Evolutionary conservation across 2,329 filamentous ascomycete species (phyloP).

Genomic region (Epichloe hybrida): DNA sequence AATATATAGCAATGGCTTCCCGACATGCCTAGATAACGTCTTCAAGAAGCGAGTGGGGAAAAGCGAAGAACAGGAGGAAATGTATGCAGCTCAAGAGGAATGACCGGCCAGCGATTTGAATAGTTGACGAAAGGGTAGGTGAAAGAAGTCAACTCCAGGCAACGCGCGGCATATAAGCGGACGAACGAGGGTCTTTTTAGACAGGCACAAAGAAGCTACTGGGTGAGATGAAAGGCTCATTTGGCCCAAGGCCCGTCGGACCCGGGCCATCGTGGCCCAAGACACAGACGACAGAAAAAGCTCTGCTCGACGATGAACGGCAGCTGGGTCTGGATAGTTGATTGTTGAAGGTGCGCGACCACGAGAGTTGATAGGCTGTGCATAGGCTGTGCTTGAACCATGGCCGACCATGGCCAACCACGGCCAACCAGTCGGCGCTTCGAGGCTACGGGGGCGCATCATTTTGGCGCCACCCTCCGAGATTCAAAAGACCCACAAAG

Average conservation of each 20-base stretch:
- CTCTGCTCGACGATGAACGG: slow-evolving; percentile 7
- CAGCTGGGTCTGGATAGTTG: slow-evolving; percentile 9
- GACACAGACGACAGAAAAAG: slow-evolving; percentile 4
- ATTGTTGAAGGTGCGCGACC: slow-evolving; percentile 14
- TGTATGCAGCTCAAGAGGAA: slow-evolving; percentile 6
- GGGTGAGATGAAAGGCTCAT: slow-evolving; percentile 6
- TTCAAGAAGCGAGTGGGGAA: neutral
- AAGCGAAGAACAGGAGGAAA: neutral
- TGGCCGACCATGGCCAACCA: slow-evolving; percentile 13
- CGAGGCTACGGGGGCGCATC: slow-evolving; percentile 19
- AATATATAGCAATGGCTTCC: slow-evolving; percentile 1
- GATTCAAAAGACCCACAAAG: slow-evolving; percentile 22
- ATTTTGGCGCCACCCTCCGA: slow-evolving; percentile 23
- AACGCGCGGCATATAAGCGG: neutral
- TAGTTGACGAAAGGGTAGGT: neutral
- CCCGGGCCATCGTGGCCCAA: slow-evolving; percentile 8
- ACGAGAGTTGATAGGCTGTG: slow-evolving; percentile 20
- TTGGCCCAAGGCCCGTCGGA: slow-evolving; percentile 5
- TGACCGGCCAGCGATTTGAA: slow-evolving; percentile 10
- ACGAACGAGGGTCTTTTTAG: neutral
- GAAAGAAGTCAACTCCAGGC: slow-evolving; percentile 5
- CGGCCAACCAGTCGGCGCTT: slow-evolving; percentile 23
- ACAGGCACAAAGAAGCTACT: slow-evolving; percentile 4
- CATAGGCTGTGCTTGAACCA: slow-evolving; percentile 2
- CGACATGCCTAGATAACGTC: slow-evolving; percentile 5